These are phyloP conservation scores for Verbena officinalis DNA, from an alignment of 257 asterid species.

Conservation along the genomic window DNA sequence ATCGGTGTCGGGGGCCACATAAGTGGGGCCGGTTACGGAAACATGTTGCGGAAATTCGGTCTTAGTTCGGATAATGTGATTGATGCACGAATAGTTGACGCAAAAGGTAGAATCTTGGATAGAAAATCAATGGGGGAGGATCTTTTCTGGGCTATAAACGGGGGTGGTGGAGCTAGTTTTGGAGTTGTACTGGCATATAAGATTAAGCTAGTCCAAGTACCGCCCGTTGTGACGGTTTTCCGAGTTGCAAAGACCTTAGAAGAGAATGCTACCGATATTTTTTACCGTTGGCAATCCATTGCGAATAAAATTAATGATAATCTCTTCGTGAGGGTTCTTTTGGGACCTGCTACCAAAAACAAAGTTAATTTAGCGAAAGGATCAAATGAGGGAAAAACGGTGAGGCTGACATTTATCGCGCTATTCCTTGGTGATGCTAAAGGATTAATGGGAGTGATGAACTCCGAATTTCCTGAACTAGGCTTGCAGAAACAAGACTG, in stretches of 20 bases:
- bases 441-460: conserved; percentile 30
- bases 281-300: conserved; percentile 46
- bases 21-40: conserved; percentile 65
- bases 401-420: conserved; percentile 47
- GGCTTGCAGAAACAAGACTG: conserved; percentile 38
- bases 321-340: conserved; percentile 41
- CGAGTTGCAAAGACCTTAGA: conserved; percentile 27
- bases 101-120: no score
- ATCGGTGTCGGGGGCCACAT: conserved; percentile 66
- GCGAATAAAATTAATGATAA: conserved; percentile 36
- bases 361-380: not conserved
- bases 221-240: conserved; percentile 51
- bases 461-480: conserved; percentile 41
- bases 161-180: conserved; percentile 69
- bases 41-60: conserved; percentile 51
- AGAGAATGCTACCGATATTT: conserved; percentile 31
- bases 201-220: conserved; percentile 49
- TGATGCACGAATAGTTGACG: no score
- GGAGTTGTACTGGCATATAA: conserved; percentile 51
- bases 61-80: conserved; percentile 55
- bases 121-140: no score
- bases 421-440: conserved; percentile 48
- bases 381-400: not conserved
- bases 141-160: conserved; percentile 65
- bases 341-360: conserved; percentile 36